Conservation (phyloP, 257 asterid genomes). For the Solanum lignicaule region DNA sequence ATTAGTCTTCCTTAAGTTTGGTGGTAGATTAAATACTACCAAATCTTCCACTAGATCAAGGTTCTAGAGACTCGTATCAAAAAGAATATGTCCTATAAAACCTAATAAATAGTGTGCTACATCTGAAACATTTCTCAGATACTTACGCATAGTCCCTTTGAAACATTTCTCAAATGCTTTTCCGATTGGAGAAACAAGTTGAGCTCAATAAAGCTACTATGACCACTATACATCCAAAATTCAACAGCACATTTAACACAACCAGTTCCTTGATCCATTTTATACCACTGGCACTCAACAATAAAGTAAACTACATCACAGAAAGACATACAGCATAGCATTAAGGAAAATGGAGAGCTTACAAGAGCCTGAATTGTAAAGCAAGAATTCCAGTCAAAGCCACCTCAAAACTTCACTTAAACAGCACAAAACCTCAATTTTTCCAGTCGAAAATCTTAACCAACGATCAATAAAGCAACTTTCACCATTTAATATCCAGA, state of each 20-base stretch:
- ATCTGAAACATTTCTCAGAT: neutral
- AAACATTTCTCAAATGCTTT: neutral
- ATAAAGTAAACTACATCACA: neutral
- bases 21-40: neutral
- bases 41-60: neutral
- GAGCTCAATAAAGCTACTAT: neutral
- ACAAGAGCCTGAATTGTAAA: neutral
- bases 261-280: neutral
- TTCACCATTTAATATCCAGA: constrained; percentile 2
- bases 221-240: constrained; percentile 1
- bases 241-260: neutral
- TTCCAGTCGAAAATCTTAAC: neutral
- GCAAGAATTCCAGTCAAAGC: neutral
- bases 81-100: neutral
- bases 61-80: neutral
- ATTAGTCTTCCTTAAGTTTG: neutral
- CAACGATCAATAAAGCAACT: neutral
- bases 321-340: neutral
- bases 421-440: constrained; percentile 1
- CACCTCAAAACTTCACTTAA: constrained; percentile 8
- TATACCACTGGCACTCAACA: neutral
- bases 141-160: neutral
- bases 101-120: neutral
- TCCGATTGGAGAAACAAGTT: neutral
- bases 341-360: neutral